phyloP scores from a whole-genome alignment of 805 yeast species.

The Candida ponderosae region DNA sequence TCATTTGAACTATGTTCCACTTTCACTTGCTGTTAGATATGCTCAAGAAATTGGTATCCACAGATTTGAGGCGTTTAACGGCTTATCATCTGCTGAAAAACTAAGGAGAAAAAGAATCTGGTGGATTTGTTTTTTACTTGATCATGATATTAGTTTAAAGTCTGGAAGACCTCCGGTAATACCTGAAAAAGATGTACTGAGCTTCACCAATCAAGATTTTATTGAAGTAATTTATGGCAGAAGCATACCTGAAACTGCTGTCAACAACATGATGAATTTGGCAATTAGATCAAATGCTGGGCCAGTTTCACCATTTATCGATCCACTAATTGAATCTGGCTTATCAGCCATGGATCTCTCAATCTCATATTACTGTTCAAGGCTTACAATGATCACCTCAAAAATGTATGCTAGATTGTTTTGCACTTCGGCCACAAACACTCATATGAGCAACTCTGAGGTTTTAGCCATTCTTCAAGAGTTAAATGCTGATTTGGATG shows the following conservation, averaged over 20 bases:
- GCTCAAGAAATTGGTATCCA: constrained; percentile 51
- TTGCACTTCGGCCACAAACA: background rate
- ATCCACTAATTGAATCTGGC: background rate
- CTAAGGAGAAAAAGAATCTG: constrained; percentile 32
- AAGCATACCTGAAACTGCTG: background rate
- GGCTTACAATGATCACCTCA: background rate
- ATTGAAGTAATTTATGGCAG: background rate
- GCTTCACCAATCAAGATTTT: background rate
- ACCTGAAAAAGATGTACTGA: constrained; percentile 25
- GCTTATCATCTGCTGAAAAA: constrained; percentile 26
- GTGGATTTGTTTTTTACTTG: constrained; percentile 38
- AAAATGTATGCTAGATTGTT: background rate
- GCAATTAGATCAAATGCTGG: background rate
- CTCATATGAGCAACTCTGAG: background rate
- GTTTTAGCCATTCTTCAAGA: background rate
- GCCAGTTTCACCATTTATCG: too few relatives aligned
- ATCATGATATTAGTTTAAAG: constrained; percentile 33
- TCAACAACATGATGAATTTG: too few relatives aligned
- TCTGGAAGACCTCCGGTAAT: constrained; percentile 39
- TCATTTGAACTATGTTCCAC: constrained; percentile 32
- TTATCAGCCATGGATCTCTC: background rate
- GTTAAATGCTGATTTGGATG: background rate
- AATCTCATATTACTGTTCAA: background rate
- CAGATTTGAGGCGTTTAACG: constrained; percentile 31
- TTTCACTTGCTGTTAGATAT: constrained; percentile 37